phyloP scores from a whole-genome alignment of 305 asterid genomes.

The Galium porrigens region DNA sequence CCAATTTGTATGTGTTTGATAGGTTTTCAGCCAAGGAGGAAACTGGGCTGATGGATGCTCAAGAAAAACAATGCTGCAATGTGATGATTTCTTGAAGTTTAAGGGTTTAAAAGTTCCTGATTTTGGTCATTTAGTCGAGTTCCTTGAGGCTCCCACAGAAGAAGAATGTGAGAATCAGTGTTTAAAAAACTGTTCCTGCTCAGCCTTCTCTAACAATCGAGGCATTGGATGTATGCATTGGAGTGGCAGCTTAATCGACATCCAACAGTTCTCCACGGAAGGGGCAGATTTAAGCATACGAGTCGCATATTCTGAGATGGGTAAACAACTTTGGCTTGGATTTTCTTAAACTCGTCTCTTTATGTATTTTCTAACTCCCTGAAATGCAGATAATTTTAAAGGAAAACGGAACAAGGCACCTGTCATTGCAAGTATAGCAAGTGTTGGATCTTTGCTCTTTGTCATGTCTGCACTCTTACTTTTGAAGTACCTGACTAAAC shows the following conservation, averaged over 20 bases:
- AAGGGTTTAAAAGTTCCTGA: conserved; percentile 17
- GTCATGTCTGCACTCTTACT: not conserved
- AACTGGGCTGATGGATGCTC: conserved; percentile 21
- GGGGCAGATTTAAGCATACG: conserved; percentile 16
- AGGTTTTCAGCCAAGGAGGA: conserved; percentile 17
- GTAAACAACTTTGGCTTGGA: conserved; percentile 1
- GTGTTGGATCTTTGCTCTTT: not conserved
- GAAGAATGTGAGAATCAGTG: conserved; percentile 15
- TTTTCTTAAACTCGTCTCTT: not conserved
- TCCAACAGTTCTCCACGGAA: conserved; percentile 25
- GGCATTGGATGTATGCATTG: conserved; percentile 29
- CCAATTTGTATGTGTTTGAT: conserved; percentile 2
- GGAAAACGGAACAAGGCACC: conserved; percentile 7
- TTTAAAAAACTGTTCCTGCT: conserved; percentile 18
- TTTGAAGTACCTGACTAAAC: not conserved
- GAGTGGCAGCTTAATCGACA: conserved; percentile 29
- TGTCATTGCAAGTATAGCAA: conserved; percentile 7
- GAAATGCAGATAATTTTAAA: conserved; percentile 17
- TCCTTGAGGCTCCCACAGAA: not conserved
- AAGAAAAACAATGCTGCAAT: conserved; percentile 6
- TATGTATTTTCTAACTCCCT: not conserved
- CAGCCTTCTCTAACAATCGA: conserved; percentile 12
- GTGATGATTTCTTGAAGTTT: conserved; percentile 14
- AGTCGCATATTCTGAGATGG: conserved; percentile 19
- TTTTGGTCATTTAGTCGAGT: not conserved